These are phyloP conservation scores for Entomortierella parvispora DNA, from an alignment of 192 early-diverging fungal genomes.

Conservation along the genomic window DNA sequence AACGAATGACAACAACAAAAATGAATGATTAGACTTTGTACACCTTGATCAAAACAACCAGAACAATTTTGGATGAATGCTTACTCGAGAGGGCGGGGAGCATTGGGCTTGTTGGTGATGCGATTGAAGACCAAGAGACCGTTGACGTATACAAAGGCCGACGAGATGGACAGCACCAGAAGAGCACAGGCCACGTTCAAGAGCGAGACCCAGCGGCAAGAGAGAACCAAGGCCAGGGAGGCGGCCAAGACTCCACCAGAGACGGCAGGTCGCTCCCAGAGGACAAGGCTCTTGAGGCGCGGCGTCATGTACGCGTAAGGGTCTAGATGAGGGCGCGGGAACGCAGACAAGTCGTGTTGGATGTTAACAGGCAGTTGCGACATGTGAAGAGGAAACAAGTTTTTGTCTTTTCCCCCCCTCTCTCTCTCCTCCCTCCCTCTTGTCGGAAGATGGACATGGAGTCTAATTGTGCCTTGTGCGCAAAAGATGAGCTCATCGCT, in stretches of 20 bases:
- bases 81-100: conserved; percentile 43
- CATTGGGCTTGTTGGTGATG: conserved; percentile 35
- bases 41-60: too few species aligned
- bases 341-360: background rate
- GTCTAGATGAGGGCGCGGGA: conserved; percentile 3
- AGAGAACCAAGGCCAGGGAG: conserved; percentile 38
- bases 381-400: background rate
- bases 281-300: conserved; percentile 41
- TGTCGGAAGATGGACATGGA: too few species aligned
- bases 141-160: conserved; percentile 50
- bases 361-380: background rate
- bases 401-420: conserved; percentile 5
- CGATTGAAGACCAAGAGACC: conserved; percentile 46
- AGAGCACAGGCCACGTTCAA: conserved; percentile 42
- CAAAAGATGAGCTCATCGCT: too few species aligned
- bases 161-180: conserved; percentile 38
- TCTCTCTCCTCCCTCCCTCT: too few species aligned
- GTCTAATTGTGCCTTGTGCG: too few species aligned
- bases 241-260: conserved; percentile 29
- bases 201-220: conserved; percentile 50
- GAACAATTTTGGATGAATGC: too few species aligned
- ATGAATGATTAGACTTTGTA: background rate
- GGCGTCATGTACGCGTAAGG: conserved; percentile 48
- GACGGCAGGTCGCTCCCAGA: conserved; percentile 39
- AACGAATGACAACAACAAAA: too few species aligned